Evolutionary conservation across 805 yeast species (phyloP).

Genomic region (Candida awuae): DNA sequence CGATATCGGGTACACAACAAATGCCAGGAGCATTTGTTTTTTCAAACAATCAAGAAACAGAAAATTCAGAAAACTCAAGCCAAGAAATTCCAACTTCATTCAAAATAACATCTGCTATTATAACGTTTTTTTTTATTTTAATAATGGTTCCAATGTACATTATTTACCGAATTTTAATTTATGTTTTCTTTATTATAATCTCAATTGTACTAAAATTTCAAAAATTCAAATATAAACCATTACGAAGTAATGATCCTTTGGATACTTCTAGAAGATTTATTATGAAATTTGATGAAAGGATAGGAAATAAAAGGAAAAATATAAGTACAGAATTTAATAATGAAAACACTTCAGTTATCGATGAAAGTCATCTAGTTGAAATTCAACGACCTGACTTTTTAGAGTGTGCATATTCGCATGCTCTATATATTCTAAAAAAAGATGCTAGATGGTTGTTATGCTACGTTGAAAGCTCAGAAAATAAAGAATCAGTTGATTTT

Average conservation of each 20-base stretch:
- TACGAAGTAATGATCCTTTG: conserved; percentile 21
- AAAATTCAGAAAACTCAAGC: background rate
- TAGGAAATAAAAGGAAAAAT: conserved; percentile 18
- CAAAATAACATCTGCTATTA: background rate
- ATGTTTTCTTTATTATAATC: conserved; percentile 14
- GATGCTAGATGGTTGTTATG: conserved; percentile 67
- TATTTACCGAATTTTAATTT: conserved; percentile 16
- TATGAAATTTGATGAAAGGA: conserved; percentile 26
- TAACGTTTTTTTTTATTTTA: conserved; percentile 5
- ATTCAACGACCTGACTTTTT: conserved; percentile 38
- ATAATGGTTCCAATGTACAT: conserved; percentile 23
- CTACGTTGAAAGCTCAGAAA: conserved; percentile 63
- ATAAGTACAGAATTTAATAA: background rate
- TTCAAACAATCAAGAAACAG: background rate
- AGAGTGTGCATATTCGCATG: conserved; percentile 74
- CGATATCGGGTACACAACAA: background rate
- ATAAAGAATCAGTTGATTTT: conserved; percentile 51
- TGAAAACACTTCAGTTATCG: conserved; percentile 1
- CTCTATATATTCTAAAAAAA: conserved; percentile 60
- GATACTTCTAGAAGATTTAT: conserved; percentile 30
- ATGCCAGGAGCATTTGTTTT: conserved; percentile 11
- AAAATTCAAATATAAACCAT: conserved; percentile 17
- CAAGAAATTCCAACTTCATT: background rate
- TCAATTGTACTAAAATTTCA: conserved; percentile 21
- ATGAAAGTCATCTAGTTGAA: conserved; percentile 13